phyloP scores from a whole-genome alignment of 257 asterid species.

The Salvia splendens region DNA sequence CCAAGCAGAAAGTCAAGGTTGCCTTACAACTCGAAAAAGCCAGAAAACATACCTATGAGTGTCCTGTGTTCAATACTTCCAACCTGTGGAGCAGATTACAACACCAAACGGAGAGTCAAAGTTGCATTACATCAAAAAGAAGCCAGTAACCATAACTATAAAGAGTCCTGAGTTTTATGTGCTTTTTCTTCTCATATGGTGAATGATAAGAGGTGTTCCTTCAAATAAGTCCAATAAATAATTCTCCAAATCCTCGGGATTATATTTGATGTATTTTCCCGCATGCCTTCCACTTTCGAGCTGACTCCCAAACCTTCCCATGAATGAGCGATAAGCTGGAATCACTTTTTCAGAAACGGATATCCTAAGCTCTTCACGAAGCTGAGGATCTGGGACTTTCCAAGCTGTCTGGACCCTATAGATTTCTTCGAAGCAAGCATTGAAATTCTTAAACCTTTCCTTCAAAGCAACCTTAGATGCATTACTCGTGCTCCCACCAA shows the following conservation, averaged over 20 bases:
- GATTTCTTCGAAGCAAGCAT: conserved; percentile 86
- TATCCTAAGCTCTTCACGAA: conserved; percentile 93
- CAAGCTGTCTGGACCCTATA: conserved; percentile 88
- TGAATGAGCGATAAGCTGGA: conserved; percentile 89
- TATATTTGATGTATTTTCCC: conserved; percentile 81
- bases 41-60: conserved; percentile 45
- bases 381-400: conserved; percentile 95
- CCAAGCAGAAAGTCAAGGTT: conserved; percentile 38
- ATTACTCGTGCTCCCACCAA: conserved; percentile 75
- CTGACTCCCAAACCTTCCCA: conserved; percentile 83
- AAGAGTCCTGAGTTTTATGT: conserved; percentile 45
- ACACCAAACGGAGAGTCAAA: conserved; percentile 37
- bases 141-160: conserved; percentile 48
- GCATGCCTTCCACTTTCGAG: conserved; percentile 88
- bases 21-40: conserved; percentile 37
- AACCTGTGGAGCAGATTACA: conserved; percentile 41
- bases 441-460: conserved; percentile 89
- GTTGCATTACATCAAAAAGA: conserved; percentile 36
- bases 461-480: conserved; percentile 81
- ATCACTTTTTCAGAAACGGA: conserved; percentile 89
- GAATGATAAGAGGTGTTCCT: conserved; percentile 82
- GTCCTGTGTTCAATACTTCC: conserved; percentile 37
- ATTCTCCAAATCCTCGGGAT: conserved; percentile 78
- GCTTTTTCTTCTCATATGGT: conserved; percentile 85
- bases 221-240: conserved; percentile 89